Conservation (phyloP, 352 stramenopile genomes). For the Elongisporangium prolatum region DNA sequence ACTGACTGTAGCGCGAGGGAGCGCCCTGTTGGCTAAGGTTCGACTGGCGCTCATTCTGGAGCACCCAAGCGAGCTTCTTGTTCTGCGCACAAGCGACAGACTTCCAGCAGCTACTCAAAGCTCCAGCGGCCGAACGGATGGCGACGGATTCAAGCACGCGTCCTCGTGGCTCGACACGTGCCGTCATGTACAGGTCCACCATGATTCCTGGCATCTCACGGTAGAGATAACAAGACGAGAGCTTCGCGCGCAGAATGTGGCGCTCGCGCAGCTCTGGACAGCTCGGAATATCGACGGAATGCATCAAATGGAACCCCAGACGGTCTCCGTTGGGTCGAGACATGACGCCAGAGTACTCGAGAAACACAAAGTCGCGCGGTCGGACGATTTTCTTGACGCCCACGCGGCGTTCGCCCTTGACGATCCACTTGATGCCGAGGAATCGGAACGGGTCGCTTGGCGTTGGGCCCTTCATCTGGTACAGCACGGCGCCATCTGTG, state of each 20-base stretch:
- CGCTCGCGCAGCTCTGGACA: slow-evolving; percentile 32
- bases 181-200: slow-evolving; percentile 65
- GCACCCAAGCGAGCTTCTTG: slow-evolving; percentile 62
- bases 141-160: slow-evolving; percentile 38
- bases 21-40: slow-evolving; percentile 13
- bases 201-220: slow-evolving; percentile 36
- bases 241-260: slow-evolving; percentile 37
- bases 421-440: slow-evolving; percentile 56
- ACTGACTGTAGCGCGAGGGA: slow-evolving; percentile 6
- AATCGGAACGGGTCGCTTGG: slow-evolving; percentile 42
- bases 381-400: slow-evolving; percentile 26
- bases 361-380: slow-evolving; percentile 46
- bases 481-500: slow-evolving; percentile 37
- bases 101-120: slow-evolving; percentile 64
- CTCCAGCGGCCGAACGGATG: slow-evolving; percentile 28
- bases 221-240: slow-evolving; percentile 54
- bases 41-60: slow-evolving; percentile 35
- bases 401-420: slow-evolving; percentile 28
- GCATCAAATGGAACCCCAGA: slow-evolving; percentile 50
- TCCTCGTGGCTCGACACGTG: slow-evolving; percentile 40
- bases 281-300: slow-evolving; percentile 35
- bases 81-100: slow-evolving; percentile 54
- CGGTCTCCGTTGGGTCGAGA: slow-evolving; percentile 38
- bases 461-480: slow-evolving; percentile 34
- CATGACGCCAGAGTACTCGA: slow-evolving; percentile 49